These are phyloP conservation scores for Verticillium alfalfae DNA, from an alignment of 2,329 filamentous ascomycete species.

Conservation along the genomic window DNA sequence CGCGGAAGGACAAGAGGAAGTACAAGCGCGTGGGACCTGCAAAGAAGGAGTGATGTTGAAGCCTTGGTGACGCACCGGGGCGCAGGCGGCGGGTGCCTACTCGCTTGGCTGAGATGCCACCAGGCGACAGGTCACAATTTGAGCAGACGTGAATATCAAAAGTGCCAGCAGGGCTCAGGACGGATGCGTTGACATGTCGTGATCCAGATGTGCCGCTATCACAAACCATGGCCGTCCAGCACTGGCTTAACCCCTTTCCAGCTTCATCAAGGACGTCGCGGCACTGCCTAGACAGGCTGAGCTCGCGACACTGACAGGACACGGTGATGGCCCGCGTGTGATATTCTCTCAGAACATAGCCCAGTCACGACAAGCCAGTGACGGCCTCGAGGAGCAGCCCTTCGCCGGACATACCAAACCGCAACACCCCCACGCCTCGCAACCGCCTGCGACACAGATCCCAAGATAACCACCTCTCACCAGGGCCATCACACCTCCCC, in stretches of 20 bases:
- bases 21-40: slow-evolving; percentile 53
- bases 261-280: not conserved
- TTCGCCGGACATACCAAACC: not conserved
- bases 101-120: no score
- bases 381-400: not conserved
- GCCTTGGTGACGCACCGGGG: not conserved
- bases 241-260: not conserved
- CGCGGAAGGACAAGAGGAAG: slow-evolving; percentile 70
- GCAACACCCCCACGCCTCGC: not conserved
- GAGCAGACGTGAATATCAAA: no score
- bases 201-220: no score
- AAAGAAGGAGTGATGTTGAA: slow-evolving; percentile 22
- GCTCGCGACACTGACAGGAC: no score
- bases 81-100: not conserved
- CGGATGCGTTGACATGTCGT: no score
- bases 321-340: no score
- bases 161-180: no score
- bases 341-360: not conserved
- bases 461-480: not conserved
- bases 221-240: no score
- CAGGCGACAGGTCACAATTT: no score
- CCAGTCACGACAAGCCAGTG: not conserved
- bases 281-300: not conserved
- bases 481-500: not conserved
- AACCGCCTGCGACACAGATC: not conserved